Conservation (phyloP, 805 yeast species). For the Lipomyces mesembrius region DNA sequence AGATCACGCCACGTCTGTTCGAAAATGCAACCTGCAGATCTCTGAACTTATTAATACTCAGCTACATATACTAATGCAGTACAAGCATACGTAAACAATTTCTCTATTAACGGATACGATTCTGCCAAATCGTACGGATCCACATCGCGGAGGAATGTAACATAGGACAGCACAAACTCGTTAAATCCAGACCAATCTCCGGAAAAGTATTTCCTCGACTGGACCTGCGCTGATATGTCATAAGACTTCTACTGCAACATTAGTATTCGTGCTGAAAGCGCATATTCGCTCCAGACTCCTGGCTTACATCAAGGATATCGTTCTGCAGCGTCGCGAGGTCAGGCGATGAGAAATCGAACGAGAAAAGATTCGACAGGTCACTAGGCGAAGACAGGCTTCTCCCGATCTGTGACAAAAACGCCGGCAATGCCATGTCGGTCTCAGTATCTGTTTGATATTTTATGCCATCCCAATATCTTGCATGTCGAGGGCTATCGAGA, state of each 20-base stretch:
- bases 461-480: background rate
- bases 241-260: conserved; percentile 24
- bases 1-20: conserved; percentile 43
- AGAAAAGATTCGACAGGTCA: conserved; percentile 8
- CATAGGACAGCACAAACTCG: conserved; percentile 52
- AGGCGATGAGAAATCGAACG: conserved; percentile 15
- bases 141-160: conserved; percentile 55
- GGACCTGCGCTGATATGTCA: conserved; percentile 39
- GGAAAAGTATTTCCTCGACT: conserved; percentile 43
- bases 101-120: conserved; percentile 58
- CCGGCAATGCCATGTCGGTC: conserved; percentile 13
- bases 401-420: conserved; percentile 13
- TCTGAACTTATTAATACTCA: conserved; percentile 44
- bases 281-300: conserved; percentile 25
- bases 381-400: conserved; percentile 8
- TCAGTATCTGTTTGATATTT: background rate
- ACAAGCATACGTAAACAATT: conserved; percentile 47
- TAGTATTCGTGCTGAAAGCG: background rate
- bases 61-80: conserved; percentile 38
- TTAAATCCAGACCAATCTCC: conserved; percentile 55
- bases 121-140: conserved; percentile 57
- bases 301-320: conserved; percentile 38
- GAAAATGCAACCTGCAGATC: conserved; percentile 49
- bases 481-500: background rate
- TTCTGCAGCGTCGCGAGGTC: conserved; percentile 48